A percentile compares a stretch with the other conserved stretches of the same genome.
phyloP scores from a whole-genome alignment of 768 basidiomycete species.

The Rhodotorula diobovata region DNA sequence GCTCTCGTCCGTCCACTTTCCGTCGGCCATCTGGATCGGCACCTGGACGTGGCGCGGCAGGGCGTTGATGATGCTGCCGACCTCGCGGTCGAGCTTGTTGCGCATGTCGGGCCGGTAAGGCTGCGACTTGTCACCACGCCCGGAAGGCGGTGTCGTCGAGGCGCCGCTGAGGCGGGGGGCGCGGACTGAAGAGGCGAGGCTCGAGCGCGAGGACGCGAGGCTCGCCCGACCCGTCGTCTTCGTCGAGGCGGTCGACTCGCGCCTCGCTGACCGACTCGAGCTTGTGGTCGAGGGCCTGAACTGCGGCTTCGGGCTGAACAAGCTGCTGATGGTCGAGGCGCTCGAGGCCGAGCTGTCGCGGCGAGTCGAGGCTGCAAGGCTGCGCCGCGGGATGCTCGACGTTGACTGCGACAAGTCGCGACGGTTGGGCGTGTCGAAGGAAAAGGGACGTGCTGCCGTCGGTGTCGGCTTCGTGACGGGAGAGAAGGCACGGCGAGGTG shows the following conservation, averaged over 20 bases:
- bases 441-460: conserved; percentile 16
- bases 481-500: background rate
- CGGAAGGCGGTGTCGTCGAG: background rate
- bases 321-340: background rate
- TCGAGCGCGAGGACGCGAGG: background rate
- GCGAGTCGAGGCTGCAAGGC: background rate
- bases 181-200: too few relatives aligned
- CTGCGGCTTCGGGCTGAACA: background rate
- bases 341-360: background rate
- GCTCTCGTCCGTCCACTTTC: conserved; percentile 86
- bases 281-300: background rate
- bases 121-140: conserved; percentile 49
- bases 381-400: conserved; percentile 2
- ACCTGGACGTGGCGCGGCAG: conserved; percentile 54
- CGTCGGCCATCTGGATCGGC: conserved; percentile 44
- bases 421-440: conserved; percentile 5
- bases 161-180: conserved; percentile 40
- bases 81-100: conserved; percentile 84
- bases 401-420: background rate
- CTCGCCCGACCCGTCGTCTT: too few relatives aligned
- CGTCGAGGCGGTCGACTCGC: background rate
- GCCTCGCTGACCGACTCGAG: background rate
- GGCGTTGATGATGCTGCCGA: conserved; percentile 85
- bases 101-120: conserved; percentile 82
- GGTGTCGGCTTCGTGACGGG: background rate